These are phyloP conservation scores for Colletotrichum camelliae DNA, from an alignment of 2,329 filamentous ascomycete species.

Conservation along the genomic window DNA sequence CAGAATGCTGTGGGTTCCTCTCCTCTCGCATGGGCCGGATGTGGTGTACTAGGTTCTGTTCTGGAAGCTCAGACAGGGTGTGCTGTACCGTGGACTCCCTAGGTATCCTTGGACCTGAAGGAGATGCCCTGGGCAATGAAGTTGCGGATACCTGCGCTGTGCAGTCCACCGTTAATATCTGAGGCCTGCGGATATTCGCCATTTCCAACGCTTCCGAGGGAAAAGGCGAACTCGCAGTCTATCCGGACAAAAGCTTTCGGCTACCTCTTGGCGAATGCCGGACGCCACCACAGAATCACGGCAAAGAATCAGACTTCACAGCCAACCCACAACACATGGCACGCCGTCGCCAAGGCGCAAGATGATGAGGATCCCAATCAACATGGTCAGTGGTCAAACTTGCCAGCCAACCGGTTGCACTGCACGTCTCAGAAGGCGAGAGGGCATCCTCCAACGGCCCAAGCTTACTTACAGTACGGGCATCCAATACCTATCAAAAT, in stretches of 20 bases:
- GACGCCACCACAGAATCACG: background rate
- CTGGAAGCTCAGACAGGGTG: constrained; percentile 1
- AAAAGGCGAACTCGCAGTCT: background rate
- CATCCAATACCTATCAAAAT: background rate
- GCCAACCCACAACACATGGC: background rate
- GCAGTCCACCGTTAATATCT: background rate
- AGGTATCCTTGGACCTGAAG: background rate
- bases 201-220: background rate
- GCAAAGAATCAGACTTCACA: background rate
- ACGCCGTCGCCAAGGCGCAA: background rate
- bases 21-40: constrained; percentile 2
- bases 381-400: background rate
- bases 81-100: background rate
- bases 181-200: background rate
- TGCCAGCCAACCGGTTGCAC: background rate
- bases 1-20: background rate
- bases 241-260: background rate
- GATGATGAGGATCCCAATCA: background rate
- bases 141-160: background rate
- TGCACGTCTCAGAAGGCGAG: background rate
- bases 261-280: background rate
- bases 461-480: background rate
- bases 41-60: background rate
- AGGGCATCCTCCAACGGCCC: background rate
- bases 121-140: background rate